Evolutionary conservation across 2,329 filamentous ascomycete genomes (phyloP).

Genomic region (Leptographium flavum): DNA sequence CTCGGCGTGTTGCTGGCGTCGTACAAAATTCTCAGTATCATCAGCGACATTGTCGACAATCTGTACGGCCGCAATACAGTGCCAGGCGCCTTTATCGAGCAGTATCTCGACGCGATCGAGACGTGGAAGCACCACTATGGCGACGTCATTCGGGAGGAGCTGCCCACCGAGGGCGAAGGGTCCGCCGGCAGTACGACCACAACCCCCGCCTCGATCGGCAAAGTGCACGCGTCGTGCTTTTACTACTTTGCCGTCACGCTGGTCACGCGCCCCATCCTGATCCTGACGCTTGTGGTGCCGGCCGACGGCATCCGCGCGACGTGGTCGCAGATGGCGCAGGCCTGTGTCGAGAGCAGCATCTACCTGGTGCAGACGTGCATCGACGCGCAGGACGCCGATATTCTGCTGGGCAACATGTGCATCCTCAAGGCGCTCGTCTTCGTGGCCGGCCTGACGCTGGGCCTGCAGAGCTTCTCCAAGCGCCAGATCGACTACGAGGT

Average conservation of each 20-base stretch:
- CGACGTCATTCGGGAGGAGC: neutral
- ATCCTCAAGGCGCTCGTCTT: constrained; percentile 30
- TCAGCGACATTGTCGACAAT: constrained; percentile 27
- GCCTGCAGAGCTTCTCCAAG: constrained; percentile 21
- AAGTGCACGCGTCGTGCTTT: constrained; percentile 10
- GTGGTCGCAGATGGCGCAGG: constrained; percentile 8
- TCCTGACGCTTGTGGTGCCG: constrained; percentile 4
- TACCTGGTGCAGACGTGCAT: constrained; percentile 12
- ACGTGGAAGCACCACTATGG: constrained; percentile 2
- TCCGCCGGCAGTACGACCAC: neutral
- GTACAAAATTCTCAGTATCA: constrained; percentile 26
- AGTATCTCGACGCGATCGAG: constrained; percentile 5
- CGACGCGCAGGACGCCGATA: constrained; percentile 7
- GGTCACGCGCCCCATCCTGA: constrained; percentile 10
- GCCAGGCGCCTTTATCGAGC: constrained; percentile 2
- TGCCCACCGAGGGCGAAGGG: too few species aligned
- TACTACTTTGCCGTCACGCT: constrained; percentile 14
- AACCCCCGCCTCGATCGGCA: constrained; percentile 2
- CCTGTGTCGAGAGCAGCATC: constrained; percentile 10
- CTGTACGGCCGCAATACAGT: constrained; percentile 18
- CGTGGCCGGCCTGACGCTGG: constrained; percentile 40
- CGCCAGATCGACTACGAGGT: constrained; percentile 6
- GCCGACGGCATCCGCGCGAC: neutral
- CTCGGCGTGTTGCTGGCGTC: constrained; percentile 22
- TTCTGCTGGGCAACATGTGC: constrained; percentile 10